Conservation (phyloP, 345 rosid genomes). For the Brassica carinata region DNA sequence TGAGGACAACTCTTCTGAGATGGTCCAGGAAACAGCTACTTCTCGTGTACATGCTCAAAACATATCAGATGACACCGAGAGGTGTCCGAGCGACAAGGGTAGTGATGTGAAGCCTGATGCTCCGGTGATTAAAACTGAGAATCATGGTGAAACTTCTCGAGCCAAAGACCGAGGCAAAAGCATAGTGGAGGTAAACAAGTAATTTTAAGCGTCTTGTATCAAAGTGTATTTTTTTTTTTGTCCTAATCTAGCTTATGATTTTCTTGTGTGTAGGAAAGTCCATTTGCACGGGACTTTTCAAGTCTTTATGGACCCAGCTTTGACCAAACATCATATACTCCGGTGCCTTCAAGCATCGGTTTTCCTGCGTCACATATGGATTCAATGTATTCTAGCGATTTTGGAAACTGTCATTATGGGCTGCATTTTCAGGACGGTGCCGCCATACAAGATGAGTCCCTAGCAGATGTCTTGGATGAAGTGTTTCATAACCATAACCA, state of each 20-base stretch:
- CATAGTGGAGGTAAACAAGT: conserved; percentile 45
- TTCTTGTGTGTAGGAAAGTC: conserved; percentile 46
- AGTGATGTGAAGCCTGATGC: conserved; percentile 41
- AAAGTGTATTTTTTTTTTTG: background rate
- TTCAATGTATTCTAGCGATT: conserved; percentile 69
- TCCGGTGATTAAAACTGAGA: conserved; percentile 23
- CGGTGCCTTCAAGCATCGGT: conserved; percentile 42
- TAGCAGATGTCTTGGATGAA: conserved; percentile 56
- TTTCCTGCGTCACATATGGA: conserved; percentile 46
- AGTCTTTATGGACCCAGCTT: conserved; percentile 31
- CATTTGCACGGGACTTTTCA: conserved; percentile 29
- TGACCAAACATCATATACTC: conserved; percentile 45
- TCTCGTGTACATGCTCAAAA: conserved; percentile 33
- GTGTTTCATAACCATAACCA: conserved; percentile 51
- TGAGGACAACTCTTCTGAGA: conserved; percentile 64
- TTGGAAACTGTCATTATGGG: conserved; percentile 60
- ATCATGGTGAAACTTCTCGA: conserved; percentile 55
- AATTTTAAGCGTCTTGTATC: background rate
- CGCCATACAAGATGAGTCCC: conserved; percentile 53
- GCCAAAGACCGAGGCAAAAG: conserved; percentile 56
- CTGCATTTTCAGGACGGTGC: conserved; percentile 59
- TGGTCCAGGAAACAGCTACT: conserved; percentile 56
- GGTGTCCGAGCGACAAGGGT: conserved; percentile 41
- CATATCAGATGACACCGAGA: conserved; percentile 38
- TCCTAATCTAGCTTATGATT: conserved; percentile 15